phyloP scores from a whole-genome alignment of 169 alveolate species.

The Plasmodium fragile region DNA sequence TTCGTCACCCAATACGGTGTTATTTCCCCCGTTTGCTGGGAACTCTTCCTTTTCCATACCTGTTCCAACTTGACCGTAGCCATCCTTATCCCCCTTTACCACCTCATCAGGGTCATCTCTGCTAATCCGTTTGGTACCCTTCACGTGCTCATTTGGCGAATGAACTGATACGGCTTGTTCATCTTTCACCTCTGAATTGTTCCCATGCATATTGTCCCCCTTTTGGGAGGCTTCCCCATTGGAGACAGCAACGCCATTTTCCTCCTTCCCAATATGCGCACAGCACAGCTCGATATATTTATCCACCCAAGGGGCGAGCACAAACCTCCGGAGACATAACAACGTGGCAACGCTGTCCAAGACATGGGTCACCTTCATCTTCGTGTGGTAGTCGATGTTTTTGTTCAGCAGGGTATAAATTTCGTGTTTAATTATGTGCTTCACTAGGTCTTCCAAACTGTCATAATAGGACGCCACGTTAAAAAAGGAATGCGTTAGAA shows the following conservation, averaged over 20 bases:
- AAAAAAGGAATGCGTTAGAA: conserved; percentile 22
- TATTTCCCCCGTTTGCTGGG: neutral
- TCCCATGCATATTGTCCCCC: neutral
- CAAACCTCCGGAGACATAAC: conserved; percentile 24
- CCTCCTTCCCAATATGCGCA: conserved; percentile 5
- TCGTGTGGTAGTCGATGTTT: conserved; percentile 53
- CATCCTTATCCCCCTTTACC: neutral
- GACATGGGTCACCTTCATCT: conserved; percentile 56
- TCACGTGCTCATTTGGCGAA: neutral
- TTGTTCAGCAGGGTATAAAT: conserved; percentile 49
- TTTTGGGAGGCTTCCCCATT: neutral
- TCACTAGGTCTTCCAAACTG: conserved; percentile 46
- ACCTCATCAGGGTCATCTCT: neutral
- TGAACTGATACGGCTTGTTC: neutral
- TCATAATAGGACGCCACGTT: conserved; percentile 48
- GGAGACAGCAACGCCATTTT: neutral
- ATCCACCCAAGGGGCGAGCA: conserved; percentile 7
- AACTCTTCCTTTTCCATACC: neutral
- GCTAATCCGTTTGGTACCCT: neutral
- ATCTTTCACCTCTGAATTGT: conserved; percentile 5
- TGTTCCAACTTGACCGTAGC: neutral
- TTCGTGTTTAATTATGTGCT: conserved; percentile 66
- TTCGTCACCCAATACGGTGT: neutral
- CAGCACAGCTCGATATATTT: conserved; percentile 28
- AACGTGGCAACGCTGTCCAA: conserved; percentile 40